Evolutionary conservation across 371 early-diverging fungal genomes (phyloP).

Genomic region (Lichtheimia ornata): DNA sequence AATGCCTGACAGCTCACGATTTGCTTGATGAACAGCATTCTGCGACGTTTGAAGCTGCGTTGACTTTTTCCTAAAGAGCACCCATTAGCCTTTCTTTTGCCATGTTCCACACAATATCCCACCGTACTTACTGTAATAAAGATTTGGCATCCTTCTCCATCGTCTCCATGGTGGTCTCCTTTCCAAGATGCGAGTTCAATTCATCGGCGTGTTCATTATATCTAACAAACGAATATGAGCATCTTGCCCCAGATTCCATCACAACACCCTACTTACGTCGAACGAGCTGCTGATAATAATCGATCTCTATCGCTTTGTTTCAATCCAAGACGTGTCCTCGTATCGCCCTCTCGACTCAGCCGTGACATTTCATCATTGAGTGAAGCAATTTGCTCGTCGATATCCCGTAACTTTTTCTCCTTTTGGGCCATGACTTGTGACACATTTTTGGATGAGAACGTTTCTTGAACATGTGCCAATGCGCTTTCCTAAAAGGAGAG

Average conservation of each 20-base stretch:
- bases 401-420: conserved; percentile 21
- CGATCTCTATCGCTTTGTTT: conserved; percentile 47
- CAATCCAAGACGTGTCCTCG: conserved; percentile 57
- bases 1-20: conserved; percentile 32
- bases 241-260: conserved; percentile 2
- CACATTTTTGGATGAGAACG: neutral
- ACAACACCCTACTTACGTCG: conserved; percentile 18
- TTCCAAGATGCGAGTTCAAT: conserved; percentile 22
- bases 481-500: conserved; percentile 7
- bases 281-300: conserved; percentile 30
- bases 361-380: conserved; percentile 51
- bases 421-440: conserved; percentile 19
- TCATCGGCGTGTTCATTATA: conserved; percentile 32
- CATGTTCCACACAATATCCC: neutral
- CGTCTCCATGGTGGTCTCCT: conserved; percentile 25
- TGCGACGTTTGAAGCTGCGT: conserved; percentile 9
- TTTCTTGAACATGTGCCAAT: neutral
- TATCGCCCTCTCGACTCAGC: conserved; percentile 58
- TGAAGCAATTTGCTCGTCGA: conserved; percentile 31
- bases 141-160: conserved; percentile 23
- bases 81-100: neutral
- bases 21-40: neutral
- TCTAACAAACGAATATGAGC: conserved; percentile 9
- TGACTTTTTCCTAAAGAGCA: no score
- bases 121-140: neutral